A percentile compares a stretch with the other conserved stretches of the same genome.
These are phyloP conservation scores for Cercospora sp. DNA, from an alignment of 2,329 filamentous ascomycete species.

Conservation along the genomic window DNA sequence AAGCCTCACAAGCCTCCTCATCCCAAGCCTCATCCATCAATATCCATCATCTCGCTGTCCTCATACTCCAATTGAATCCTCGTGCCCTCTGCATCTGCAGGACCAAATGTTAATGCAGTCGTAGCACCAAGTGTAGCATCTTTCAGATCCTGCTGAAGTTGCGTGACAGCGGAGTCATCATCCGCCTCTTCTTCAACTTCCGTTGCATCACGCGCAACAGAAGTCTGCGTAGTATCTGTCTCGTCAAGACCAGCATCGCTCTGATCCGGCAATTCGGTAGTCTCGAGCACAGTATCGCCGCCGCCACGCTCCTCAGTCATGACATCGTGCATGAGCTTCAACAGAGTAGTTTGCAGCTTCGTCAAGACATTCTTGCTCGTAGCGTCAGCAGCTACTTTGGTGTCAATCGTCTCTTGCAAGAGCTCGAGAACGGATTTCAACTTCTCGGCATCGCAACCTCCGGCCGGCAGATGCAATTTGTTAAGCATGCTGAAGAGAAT, in stretches of 20 bases:
- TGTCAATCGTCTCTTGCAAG: slow-evolving; percentile 50
- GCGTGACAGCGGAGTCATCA: slow-evolving; percentile 30
- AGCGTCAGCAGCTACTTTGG: slow-evolving; percentile 52
- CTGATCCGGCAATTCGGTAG: slow-evolving; percentile 26
- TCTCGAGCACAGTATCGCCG: slow-evolving; percentile 35
- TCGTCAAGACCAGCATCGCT: slow-evolving; percentile 18
- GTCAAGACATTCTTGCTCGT: slow-evolving; percentile 56
- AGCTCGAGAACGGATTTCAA: slow-evolving; percentile 47
- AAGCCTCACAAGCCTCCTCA: neutral
- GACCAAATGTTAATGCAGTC: slow-evolving; percentile 32
- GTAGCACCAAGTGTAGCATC: slow-evolving; percentile 31
- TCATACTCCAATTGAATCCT: slow-evolving; percentile 33
- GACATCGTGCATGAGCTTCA: slow-evolving; percentile 54
- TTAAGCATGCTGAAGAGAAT: slow-evolving; percentile 72
- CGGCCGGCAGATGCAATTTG: slow-evolving; percentile 76
- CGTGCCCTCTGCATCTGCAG: slow-evolving; percentile 41
- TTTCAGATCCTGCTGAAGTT: slow-evolving; percentile 32
- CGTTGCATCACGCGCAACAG: slow-evolving; percentile 4
- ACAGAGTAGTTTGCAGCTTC: slow-evolving; percentile 53
- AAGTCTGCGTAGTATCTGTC: slow-evolving; percentile 19
- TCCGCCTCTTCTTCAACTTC: slow-evolving; percentile 22
- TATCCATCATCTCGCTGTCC: slow-evolving; percentile 30
- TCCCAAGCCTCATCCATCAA: slow-evolving; percentile 20
- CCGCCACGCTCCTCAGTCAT: slow-evolving; percentile 37
- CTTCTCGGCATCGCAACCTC: slow-evolving; percentile 33